Evolutionary conservation across 2,329 filamentous ascomycete species (phyloP).

Genomic region (Whalleya microplaca): DNA sequence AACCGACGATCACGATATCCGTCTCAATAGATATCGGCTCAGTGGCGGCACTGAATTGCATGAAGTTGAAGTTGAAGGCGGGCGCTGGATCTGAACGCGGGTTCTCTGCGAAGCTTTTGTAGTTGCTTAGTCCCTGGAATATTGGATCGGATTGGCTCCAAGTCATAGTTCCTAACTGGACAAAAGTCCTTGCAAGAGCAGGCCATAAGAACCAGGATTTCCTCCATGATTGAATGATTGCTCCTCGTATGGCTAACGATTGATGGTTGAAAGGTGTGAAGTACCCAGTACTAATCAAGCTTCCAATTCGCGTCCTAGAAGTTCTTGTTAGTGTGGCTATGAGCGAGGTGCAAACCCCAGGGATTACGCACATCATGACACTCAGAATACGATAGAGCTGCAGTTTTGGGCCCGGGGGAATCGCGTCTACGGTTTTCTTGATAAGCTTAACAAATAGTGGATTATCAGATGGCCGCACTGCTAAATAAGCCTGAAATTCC

Average conservation of each 20-base stretch:
- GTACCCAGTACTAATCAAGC: constrained; percentile 56
- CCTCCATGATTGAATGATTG: constrained; percentile 53
- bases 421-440: not conserved
- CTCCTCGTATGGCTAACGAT: constrained; percentile 49
- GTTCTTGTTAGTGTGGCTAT: not conserved
- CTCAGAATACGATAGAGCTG: constrained; percentile 5
- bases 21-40: constrained; percentile 57
- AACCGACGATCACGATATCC: constrained; percentile 72
- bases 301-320: constrained; percentile 52
- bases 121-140: too few relatives aligned
- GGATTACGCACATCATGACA: constrained; percentile 3
- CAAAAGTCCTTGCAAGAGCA: constrained; percentile 48
- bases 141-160: constrained; percentile 53
- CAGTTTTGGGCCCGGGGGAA: not conserved
- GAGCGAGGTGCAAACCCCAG: not conserved
- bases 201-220: constrained; percentile 51
- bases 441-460: not conserved
- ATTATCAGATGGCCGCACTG: constrained; percentile 1
- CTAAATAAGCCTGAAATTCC: constrained; percentile 4
- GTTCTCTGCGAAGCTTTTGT: constrained; percentile 44
- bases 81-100: constrained; percentile 49
- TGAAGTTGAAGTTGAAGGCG: constrained; percentile 49
- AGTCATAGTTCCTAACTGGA: constrained; percentile 45
- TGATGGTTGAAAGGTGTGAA: constrained; percentile 53
- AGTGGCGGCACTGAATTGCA: constrained; percentile 43